A percentile compares a stretch with the other conserved stretches of the same genome.
These are phyloP conservation scores for Dictyophora rubrovolvata DNA, from an alignment of 768 basidiomycete genomes.

Conservation along the genomic window DNA sequence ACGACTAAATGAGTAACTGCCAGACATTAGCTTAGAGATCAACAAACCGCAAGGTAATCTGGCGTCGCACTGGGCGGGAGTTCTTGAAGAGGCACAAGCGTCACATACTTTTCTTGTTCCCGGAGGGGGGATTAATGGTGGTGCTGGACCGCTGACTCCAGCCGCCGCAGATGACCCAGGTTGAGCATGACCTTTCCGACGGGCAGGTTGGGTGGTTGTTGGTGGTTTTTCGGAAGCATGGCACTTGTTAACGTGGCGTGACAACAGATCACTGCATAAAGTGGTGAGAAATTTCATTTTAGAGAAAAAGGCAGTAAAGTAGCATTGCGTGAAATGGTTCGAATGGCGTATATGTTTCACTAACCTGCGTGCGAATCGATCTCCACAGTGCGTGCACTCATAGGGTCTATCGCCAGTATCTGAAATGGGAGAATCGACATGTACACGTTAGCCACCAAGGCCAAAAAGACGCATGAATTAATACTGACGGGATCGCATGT, in stretches of 20 bases:
- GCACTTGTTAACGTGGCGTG: constrained; percentile 81
- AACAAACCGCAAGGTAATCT: constrained; percentile 60
- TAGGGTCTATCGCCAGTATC: constrained; percentile 87
- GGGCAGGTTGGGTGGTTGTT: constrained; percentile 13
- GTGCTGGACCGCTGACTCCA: constrained; percentile 6
- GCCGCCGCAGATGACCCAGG: constrained; percentile 35
- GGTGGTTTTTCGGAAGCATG: constrained; percentile 63
- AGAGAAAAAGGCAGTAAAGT: neutral
- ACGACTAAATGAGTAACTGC: neutral
- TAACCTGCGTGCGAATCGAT: constrained; percentile 81
- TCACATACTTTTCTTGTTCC: constrained; percentile 73
- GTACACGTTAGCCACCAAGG: constrained; percentile 5
- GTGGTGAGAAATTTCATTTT: neutral
- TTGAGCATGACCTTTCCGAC: constrained; percentile 58
- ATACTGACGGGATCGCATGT: constrained; percentile 82
- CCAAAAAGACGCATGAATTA: constrained; percentile 9
- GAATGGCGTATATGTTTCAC: constrained; percentile 9
- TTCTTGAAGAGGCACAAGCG: constrained; percentile 61
- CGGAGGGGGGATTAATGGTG: neutral
- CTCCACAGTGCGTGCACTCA: constrained; percentile 80
- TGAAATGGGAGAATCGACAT: constrained; percentile 50
- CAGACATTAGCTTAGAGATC: constrained; percentile 3
- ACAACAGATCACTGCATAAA: constrained; percentile 60
- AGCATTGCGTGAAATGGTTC: neutral
- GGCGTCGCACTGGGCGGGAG: constrained; percentile 62